These are phyloP conservation scores for Camellia sinensis DNA, from an alignment of 148 eudicot genomes.

Conservation along the genomic window DNA sequence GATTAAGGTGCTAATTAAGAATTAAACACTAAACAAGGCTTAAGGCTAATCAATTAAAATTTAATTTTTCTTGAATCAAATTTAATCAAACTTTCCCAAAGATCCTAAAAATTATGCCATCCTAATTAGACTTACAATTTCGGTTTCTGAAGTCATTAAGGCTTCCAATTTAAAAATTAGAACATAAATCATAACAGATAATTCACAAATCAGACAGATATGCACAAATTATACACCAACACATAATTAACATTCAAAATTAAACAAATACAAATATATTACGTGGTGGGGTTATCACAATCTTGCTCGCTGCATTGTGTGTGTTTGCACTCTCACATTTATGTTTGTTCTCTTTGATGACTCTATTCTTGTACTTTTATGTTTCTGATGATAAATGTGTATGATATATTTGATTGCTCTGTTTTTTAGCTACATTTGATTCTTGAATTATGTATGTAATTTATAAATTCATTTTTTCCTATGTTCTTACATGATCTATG, in stretches of 20 bases:
- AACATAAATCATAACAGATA: too few species aligned
- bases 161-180: too few species aligned
- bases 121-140: too few species aligned
- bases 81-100: background rate
- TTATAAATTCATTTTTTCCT: background rate
- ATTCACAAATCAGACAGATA: too few species aligned
- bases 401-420: background rate
- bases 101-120: too few species aligned
- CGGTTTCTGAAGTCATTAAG: too few species aligned
- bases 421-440: background rate
- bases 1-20: too few species aligned
- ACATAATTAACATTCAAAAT: background rate
- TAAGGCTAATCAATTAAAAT: background rate
- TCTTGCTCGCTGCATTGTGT: background rate
- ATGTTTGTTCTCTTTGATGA: background rate
- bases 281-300: background rate
- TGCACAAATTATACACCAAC: background rate
- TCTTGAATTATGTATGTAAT: background rate
- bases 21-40: background rate
- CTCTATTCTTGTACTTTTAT: background rate
- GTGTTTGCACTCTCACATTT: background rate
- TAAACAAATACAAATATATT: background rate
- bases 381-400: background rate
- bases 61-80: too few species aligned
- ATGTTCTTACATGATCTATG: background rate